Evolutionary conservation across 257 asterid genomes (phyloP).

Genomic region (Lantana camara): DNA sequence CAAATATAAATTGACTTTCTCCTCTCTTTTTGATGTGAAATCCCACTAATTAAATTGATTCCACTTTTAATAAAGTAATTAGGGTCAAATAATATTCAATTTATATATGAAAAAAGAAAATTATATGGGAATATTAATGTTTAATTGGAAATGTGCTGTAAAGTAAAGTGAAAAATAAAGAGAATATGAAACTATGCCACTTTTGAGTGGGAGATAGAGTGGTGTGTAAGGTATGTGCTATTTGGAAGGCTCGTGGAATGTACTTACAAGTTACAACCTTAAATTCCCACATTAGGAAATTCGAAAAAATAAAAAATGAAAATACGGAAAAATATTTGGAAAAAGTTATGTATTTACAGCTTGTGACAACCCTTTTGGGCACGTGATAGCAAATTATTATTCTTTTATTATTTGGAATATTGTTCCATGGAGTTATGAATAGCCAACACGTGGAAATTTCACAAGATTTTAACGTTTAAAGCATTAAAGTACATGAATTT

Average conservation of each 20-base stretch:
- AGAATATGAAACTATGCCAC: slow-evolving; percentile 34
- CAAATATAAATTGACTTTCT: slow-evolving; percentile 17
- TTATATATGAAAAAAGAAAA: not conserved
- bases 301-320: not conserved
- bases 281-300: slow-evolving; percentile 44
- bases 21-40: not conserved
- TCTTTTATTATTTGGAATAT: not conserved
- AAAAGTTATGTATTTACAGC: not conserved
- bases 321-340: not conserved
- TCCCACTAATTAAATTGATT: slow-evolving; percentile 31
- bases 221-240: slow-evolving; percentile 19
- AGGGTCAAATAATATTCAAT: slow-evolving; percentile 35
- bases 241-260: slow-evolving; percentile 18
- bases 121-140: slow-evolving; percentile 5
- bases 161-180: slow-evolving; percentile 19
- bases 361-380: slow-evolving; percentile 4
- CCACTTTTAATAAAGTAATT: slow-evolving; percentile 14
- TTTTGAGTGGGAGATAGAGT: slow-evolving; percentile 12
- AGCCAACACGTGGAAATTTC: slow-evolving; percentile 18
- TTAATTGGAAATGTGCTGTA: slow-evolving; percentile 31
- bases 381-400: slow-evolving; percentile 8
- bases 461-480: too few species aligned
- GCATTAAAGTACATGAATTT: too few species aligned
- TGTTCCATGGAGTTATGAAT: not conserved
- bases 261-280: slow-evolving; percentile 31